These are phyloP conservation scores for Solanum pinnatisectum DNA, from an alignment of 257 asterid species.

Conservation along the genomic window DNA sequence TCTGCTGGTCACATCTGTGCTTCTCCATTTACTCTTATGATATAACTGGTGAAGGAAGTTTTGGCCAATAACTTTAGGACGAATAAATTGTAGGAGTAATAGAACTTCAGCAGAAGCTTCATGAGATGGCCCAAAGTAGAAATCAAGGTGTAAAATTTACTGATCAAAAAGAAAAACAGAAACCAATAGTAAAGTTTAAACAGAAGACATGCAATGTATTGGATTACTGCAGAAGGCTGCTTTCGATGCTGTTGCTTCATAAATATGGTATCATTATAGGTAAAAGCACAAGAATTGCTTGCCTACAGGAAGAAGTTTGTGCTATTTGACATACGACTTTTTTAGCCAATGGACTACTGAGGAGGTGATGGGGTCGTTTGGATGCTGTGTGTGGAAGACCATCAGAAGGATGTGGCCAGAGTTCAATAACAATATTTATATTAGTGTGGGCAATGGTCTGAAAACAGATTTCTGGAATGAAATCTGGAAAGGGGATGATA, in stretches of 20 bases:
- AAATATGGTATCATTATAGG: neutral
- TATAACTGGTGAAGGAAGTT: neutral
- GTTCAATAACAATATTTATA: too few species aligned
- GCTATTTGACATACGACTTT: neutral
- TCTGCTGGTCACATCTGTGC: neutral
- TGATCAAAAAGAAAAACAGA: neutral
- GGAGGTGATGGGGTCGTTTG: too few species aligned
- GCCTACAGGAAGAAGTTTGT: neutral
- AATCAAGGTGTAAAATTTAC: neutral
- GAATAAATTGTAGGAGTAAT: neutral
- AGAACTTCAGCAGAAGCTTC: neutral
- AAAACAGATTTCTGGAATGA: too few species aligned
- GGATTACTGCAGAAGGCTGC: neutral
- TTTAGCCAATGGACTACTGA: too few species aligned
- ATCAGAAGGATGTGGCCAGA: too few species aligned
- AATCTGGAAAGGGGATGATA: too few species aligned
- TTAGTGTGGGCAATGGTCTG: too few species aligned
- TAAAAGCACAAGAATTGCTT: neutral
- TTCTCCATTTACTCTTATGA: neutral
- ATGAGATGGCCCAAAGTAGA: neutral
- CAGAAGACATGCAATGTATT: neutral
- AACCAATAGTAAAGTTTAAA: neutral
- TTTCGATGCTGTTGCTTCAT: neutral
- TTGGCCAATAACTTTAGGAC: neutral
- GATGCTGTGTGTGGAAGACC: too few species aligned